A percentile compares a stretch with the other conserved stretches of the same genome.
Conservation (phyloP, 208 protist species). For the Leishmania major region DNA sequence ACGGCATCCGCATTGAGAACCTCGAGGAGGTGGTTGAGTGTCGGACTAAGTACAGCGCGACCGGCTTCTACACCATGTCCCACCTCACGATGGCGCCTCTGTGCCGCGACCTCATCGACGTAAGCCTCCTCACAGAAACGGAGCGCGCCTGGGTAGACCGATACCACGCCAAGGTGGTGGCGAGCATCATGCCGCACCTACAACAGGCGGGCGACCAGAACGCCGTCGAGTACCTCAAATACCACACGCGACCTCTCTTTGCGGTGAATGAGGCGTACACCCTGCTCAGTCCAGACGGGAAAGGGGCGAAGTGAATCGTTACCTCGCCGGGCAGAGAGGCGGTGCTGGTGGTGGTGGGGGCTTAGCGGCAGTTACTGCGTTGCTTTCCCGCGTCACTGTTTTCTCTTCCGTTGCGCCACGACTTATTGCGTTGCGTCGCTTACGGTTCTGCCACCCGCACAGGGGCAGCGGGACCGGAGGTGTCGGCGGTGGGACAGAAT, state of each 20-base stretch:
- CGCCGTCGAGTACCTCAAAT: slow-evolving; percentile 69
- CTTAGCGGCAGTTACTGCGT: background rate
- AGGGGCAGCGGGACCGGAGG: background rate
- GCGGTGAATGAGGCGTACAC: background rate
- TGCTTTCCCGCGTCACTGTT: background rate
- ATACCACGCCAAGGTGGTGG: slow-evolving; percentile 72
- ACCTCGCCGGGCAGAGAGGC: background rate
- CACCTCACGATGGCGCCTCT: slow-evolving; percentile 91
- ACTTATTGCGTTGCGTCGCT: background rate
- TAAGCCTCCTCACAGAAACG: slow-evolving; percentile 57
- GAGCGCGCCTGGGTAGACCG: slow-evolving; percentile 79
- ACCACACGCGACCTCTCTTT: slow-evolving; percentile 68
- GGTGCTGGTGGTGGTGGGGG: background rate
- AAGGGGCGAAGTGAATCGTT: background rate
- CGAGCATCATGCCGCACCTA: slow-evolving; percentile 50
- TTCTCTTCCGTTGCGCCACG: background rate
- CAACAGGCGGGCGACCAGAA: slow-evolving; percentile 43
- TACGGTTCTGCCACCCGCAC: background rate
- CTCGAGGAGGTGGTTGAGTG: slow-evolving; percentile 88
- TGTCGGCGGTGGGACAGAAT: background rate
- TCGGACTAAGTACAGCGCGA: slow-evolving; percentile 52
- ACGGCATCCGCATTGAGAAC: slow-evolving; percentile 99
- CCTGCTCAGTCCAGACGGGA: background rate
- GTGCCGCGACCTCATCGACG: slow-evolving; percentile 90
- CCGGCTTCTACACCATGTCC: slow-evolving; percentile 77